These are phyloP conservation scores for Emmonsia crescens DNA, from an alignment of 2,329 filamentous ascomycete species.

Conservation along the genomic window DNA sequence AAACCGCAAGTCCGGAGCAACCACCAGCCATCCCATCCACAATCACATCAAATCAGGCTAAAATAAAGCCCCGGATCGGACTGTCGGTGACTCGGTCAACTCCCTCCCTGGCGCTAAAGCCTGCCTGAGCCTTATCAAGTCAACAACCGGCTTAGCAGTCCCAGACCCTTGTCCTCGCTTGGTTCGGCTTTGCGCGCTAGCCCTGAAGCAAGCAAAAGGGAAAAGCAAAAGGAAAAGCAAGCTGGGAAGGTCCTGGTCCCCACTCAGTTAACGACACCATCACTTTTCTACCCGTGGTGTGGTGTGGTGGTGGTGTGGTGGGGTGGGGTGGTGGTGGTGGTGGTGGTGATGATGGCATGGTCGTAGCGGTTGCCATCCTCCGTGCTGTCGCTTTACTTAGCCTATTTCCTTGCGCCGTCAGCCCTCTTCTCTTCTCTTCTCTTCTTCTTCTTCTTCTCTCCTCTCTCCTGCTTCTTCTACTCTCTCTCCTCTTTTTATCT, in stretches of 20 bases:
- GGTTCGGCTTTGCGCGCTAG: background rate
- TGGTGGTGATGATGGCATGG: background rate
- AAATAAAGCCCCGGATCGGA: too few relatives aligned
- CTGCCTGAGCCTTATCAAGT: too few relatives aligned
- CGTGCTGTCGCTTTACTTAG: background rate
- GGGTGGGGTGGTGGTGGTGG: background rate
- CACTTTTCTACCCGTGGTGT: slow-evolving; percentile 17
- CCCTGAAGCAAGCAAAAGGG: too few relatives aligned
- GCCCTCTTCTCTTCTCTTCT: slow-evolving; percentile 4
- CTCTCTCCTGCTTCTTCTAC: background rate
- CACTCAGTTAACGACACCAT: background rate
- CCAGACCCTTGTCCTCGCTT: background rate
- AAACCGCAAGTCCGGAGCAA: too few relatives aligned
- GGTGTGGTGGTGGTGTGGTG: background rate
- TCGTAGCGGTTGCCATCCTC: background rate
- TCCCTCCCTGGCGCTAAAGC: too few relatives aligned
- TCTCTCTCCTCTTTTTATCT: slow-evolving; percentile 8
- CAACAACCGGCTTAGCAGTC: too few relatives aligned
- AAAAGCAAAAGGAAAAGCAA: too few relatives aligned
- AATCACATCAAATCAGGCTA: too few relatives aligned
- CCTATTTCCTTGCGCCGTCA: background rate
- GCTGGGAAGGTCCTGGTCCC: background rate
- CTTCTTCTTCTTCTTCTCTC: background rate
- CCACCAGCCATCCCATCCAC: too few relatives aligned
- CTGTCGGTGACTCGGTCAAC: too few relatives aligned